Conservation (phyloP, 2,329 filamentous ascomycete species). For the Trichoderma endophyticum region DNA sequence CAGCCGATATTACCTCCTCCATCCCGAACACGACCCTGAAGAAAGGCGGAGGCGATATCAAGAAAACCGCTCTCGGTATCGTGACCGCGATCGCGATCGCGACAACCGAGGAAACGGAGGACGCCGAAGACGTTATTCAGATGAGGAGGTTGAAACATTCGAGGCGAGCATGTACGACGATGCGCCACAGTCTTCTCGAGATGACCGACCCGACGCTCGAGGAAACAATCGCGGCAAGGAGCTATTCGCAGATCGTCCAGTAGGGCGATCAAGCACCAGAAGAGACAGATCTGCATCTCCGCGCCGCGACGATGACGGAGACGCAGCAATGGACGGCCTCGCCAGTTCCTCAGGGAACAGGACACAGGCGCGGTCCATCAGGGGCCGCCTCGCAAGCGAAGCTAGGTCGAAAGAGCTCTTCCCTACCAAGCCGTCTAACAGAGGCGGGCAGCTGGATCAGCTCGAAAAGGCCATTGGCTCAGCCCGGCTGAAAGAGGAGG, state of each 20-base stretch:
- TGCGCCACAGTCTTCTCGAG: constrained; percentile 37
- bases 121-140: constrained; percentile 39
- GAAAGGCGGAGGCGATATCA: constrained; percentile 62
- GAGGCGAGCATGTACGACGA: constrained; percentile 84
- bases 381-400: constrained; percentile 30
- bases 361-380: constrained; percentile 34
- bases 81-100: constrained; percentile 39
- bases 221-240: constrained; percentile 54
- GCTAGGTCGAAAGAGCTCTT: constrained; percentile 40
- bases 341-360: constrained; percentile 35
- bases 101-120: constrained; percentile 29
- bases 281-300: constrained; percentile 52
- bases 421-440: constrained; percentile 31
- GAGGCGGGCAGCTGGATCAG: constrained; percentile 35
- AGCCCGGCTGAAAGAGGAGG: constrained; percentile 36
- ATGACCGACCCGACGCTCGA: constrained; percentile 28
- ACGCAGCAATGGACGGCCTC: constrained; percentile 36
- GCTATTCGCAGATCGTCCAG: constrained; percentile 52
- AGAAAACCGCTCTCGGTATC: constrained; percentile 58
- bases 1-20: constrained; percentile 88
- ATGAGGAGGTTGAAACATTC: constrained; percentile 56
- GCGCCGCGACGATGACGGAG: constrained; percentile 40
- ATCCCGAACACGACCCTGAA: constrained; percentile 83
- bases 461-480: constrained; percentile 40
- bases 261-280: constrained; percentile 29